A percentile compares a stretch with the other conserved stretches of the same genome.
phyloP scores from a whole-genome alignment of 139 green algal genomes.

The Desmodesmus armatus region DNA sequence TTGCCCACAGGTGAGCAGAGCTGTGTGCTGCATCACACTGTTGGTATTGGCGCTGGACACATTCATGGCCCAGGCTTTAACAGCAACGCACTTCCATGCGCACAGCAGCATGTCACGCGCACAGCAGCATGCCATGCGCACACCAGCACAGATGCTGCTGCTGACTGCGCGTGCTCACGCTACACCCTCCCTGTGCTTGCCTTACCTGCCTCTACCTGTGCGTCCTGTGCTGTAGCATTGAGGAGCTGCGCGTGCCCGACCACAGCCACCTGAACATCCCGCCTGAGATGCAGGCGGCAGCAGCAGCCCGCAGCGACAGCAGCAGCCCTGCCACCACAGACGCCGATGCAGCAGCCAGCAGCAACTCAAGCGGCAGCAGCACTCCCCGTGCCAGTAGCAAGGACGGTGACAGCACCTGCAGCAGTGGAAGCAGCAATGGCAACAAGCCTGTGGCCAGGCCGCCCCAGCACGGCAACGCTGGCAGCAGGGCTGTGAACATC shows the following conservation, averaged over 20 bases:
- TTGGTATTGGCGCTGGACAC: neutral
- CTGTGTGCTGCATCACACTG: neutral
- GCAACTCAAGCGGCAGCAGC: neutral
- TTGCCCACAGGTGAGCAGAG: constrained; percentile 73
- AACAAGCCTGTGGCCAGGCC: neutral
- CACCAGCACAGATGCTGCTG: neutral
- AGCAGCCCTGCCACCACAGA: neutral
- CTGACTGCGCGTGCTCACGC: neutral
- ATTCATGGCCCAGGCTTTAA: neutral
- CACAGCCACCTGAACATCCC: constrained; percentile 49
- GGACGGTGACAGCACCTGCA: neutral
- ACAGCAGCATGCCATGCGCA: neutral
- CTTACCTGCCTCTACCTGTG: neutral
- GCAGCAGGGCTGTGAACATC: neutral
- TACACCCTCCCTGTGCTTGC: neutral
- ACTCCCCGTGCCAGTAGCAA: neutral
- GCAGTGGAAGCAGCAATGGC: neutral
- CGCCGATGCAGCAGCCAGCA: neutral
- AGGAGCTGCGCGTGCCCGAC: constrained; percentile 70
- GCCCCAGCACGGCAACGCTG: neutral
- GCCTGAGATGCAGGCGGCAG: constrained; percentile 11
- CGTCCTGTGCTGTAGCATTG: constrained; percentile 28
- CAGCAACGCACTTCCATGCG: too few relatives aligned
- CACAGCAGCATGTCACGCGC: neutral
- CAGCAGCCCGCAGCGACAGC: neutral